phyloP scores from a whole-genome alignment of 768 basidiomycete species.

The Pleurotus platypus region DNA sequence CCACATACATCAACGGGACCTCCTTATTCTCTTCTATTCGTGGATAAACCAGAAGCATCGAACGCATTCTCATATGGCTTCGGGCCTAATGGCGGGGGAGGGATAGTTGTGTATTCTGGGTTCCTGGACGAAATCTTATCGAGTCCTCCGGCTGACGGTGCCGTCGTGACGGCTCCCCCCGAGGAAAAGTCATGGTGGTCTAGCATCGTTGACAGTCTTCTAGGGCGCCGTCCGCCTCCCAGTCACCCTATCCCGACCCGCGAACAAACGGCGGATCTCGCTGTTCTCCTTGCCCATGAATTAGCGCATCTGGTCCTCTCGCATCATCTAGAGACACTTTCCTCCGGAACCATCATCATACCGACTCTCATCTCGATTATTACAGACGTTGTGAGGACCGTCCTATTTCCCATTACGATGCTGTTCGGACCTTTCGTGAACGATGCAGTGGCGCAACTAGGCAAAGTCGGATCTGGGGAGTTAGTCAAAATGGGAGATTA shows the following conservation, averaged over 20 bases:
- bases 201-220: conserved; percentile 42
- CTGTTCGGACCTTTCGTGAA: conserved; percentile 93
- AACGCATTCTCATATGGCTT: conserved; percentile 98
- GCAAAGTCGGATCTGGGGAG: conserved; percentile 75
- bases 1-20: conserved; percentile 70
- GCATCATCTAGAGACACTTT: conserved; percentile 91
- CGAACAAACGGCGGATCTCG: conserved; percentile 85
- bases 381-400: conserved; percentile 70
- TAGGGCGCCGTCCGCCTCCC: conserved; percentile 25
- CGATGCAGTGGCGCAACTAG: conserved; percentile 83
- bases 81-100: conserved; percentile 86
- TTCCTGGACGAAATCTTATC: conserved; percentile 85
- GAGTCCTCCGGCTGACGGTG: conserved; percentile 27
- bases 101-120: conserved; percentile 92
- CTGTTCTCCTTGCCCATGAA: conserved; percentile 91
- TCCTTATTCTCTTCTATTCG: conserved; percentile 86
- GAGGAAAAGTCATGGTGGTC: conserved; percentile 41
- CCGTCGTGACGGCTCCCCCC: conserved; percentile 13
- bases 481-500: conserved; percentile 66
- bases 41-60: conserved; percentile 76
- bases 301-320: conserved; percentile 87
- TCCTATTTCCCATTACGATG: conserved; percentile 88
- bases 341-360: conserved; percentile 76
- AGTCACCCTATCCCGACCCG: conserved; percentile 58
- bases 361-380: conserved; percentile 77